A percentile compares a stretch with the other conserved stretches of the same genome.
Conservation (phyloP, 73 alveolate species). For the Uronychia binucleata region DNA sequence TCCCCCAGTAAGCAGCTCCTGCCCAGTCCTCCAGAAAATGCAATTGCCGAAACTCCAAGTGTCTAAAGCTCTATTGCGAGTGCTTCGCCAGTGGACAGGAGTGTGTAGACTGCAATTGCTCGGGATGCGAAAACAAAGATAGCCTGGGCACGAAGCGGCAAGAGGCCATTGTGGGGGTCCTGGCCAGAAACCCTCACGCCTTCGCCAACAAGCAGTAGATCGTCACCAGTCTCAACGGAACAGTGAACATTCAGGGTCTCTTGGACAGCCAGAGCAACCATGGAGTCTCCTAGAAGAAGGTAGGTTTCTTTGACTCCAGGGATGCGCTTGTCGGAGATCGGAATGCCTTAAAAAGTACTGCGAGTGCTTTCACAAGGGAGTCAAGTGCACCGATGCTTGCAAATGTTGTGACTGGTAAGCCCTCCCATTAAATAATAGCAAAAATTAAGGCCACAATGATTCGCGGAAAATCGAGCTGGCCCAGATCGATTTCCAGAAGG, state of each 20-base stretch:
- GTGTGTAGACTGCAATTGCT: conserved; percentile 71
- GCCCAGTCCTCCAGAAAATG: conserved; percentile 43
- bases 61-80: conserved; percentile 94
- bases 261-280: not conserved
- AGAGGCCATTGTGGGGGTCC: conserved; percentile 49
- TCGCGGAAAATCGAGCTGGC: not conserved
- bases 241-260: not conserved
- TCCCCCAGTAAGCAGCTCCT: not conserved
- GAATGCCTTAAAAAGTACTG: conserved; percentile 89
- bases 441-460: conserved; percentile 15
- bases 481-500: not conserved
- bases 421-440: conserved; percentile 19
- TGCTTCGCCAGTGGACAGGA: conserved; percentile 89
- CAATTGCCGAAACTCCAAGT: conserved; percentile 87
- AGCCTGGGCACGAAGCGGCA: conserved; percentile 1
- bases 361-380: conserved; percentile 79
- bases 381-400: conserved; percentile 86
- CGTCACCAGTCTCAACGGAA: not conserved
- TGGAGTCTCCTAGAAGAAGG: not conserved
- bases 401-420: conserved; percentile 85
- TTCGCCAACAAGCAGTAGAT: not conserved
- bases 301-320: conserved; percentile 58
- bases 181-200: conserved; percentile 69
- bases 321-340: conserved; percentile 78
- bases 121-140: not conserved